Conservation (phyloP, 2,329 filamentous ascomycete genomes). For the Arachnomyces sp. region DNA sequence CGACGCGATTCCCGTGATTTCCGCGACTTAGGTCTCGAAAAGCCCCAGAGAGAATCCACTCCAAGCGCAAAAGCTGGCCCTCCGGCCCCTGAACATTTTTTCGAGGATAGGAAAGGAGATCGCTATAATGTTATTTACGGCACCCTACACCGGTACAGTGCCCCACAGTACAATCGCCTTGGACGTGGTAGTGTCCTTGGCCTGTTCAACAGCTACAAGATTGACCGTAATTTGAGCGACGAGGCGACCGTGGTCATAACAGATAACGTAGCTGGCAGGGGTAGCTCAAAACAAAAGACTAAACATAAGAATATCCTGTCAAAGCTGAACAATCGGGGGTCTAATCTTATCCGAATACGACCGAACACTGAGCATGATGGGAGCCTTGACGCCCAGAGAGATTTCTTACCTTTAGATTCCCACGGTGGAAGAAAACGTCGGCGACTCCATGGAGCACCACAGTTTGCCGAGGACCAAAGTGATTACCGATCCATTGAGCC, state of each 20-base stretch:
- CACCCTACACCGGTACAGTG: slow-evolving; percentile 58
- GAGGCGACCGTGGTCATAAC: slow-evolving; percentile 31
- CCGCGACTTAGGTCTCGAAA: slow-evolving; percentile 6
- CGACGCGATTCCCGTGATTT: slow-evolving; percentile 17
- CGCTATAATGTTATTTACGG: slow-evolving; percentile 66
- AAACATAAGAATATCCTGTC: slow-evolving; percentile 33
- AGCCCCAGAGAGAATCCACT: background rate
- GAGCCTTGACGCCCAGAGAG: slow-evolving; percentile 17
- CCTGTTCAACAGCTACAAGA: slow-evolving; percentile 48
- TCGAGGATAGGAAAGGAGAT: slow-evolving; percentile 69
- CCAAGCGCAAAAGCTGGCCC: slow-evolving; percentile 5
- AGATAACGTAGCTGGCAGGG: slow-evolving; percentile 25
- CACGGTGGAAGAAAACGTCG: slow-evolving; percentile 33
- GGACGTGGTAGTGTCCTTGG: slow-evolving; percentile 67
- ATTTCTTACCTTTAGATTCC: slow-evolving; percentile 26
- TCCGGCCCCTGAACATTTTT: slow-evolving; percentile 37
- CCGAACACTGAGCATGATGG: slow-evolving; percentile 13
- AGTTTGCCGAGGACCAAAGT: slow-evolving; percentile 39
- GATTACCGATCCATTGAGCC: slow-evolving; percentile 59
- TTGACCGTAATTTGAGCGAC: slow-evolving; percentile 54
- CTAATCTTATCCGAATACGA: slow-evolving; percentile 20
- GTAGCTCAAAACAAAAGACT: slow-evolving; percentile 40
- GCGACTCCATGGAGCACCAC: slow-evolving; percentile 19
- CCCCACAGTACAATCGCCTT: slow-evolving; percentile 62
- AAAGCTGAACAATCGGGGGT: slow-evolving; percentile 15